Percentiles rank a stretch among this genome's conserved stretches.
Conservation (phyloP, 345 rosid genomes). For the Moricandia arvensis region DNA sequence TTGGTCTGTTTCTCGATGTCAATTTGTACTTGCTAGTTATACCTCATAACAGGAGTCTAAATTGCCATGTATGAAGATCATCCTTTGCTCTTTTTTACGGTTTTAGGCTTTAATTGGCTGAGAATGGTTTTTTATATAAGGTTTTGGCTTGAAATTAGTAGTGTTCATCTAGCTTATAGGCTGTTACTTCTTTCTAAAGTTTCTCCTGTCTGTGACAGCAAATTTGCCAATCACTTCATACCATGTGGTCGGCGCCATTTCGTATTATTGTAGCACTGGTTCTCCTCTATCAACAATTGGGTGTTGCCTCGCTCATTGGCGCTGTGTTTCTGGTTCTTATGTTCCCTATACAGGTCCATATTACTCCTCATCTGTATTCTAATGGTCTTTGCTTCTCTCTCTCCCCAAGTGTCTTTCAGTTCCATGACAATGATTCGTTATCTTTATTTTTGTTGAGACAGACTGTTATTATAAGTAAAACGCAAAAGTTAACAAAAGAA, state of each 20-base stretch:
- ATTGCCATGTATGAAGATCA: background rate
- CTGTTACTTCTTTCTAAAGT: conserved; percentile 9
- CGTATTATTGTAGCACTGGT: conserved; percentile 78
- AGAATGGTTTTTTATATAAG: background rate
- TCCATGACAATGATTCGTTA: background rate
- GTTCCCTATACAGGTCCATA: conserved; percentile 91
- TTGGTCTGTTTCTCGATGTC: conserved; percentile 1
- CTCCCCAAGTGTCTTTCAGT: conserved; percentile 1
- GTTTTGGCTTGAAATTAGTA: no score
- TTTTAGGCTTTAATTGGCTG: background rate
- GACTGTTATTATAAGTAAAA: conserved; percentile 89
- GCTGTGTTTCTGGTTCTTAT: conserved; percentile 79
- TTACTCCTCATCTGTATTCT: background rate
- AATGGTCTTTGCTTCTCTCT: background rate
- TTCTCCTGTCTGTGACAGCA: conserved; percentile 54
- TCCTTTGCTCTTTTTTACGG: background rate
- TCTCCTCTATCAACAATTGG: conserved; percentile 66
- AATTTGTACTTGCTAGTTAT: background rate
- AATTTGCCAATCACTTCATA: conserved; percentile 94
- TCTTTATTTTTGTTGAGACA: conserved; percentile 34
- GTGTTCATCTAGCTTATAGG: background rate
- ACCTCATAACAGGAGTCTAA: background rate
- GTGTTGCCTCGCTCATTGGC: conserved; percentile 53
- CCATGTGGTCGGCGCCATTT: conserved; percentile 99
- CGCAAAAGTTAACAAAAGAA: conserved; percentile 87